Conservation (phyloP, 116 monocot genomes). For the Iris pallida region DNA sequence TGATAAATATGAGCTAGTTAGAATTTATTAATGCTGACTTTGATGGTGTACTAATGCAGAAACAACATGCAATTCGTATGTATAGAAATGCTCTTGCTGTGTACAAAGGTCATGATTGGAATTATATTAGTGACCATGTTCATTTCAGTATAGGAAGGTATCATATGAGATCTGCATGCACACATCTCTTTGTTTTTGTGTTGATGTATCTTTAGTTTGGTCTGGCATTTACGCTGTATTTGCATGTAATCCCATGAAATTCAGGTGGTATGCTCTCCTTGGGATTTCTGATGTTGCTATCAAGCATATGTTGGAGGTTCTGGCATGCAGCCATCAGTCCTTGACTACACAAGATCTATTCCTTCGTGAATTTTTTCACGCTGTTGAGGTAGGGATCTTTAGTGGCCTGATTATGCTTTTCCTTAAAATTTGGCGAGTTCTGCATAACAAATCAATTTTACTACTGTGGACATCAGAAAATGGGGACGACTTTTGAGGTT, state of each 20-base stretch:
- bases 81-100: slow-evolving; percentile 78
- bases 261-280: slow-evolving; percentile 89
- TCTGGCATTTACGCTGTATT: slow-evolving; percentile 2
- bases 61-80: slow-evolving; percentile 78
- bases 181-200: neutral
- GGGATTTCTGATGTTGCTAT: slow-evolving; percentile 74
- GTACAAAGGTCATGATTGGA: slow-evolving; percentile 78
- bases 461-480: slow-evolving; percentile 36
- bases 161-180: neutral
- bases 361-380: slow-evolving; percentile 63
- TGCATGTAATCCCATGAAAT: slow-evolving; percentile 4
- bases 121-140: slow-evolving; percentile 80
- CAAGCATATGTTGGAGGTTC: slow-evolving; percentile 77
- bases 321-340: slow-evolving; percentile 85
- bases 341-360: slow-evolving; percentile 71
- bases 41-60: slow-evolving; percentile 44
- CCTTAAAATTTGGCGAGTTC: neutral
- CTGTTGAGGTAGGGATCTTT: slow-evolving; percentile 55
- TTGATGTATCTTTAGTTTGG: slow-evolving; percentile 2
- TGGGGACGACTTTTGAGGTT: slow-evolving; percentile 66
- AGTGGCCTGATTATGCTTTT: neutral
- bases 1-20: slow-evolving; percentile 8
- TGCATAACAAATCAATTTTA: slow-evolving; percentile 8
- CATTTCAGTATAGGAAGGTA: slow-evolving; percentile 91
- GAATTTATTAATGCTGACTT: slow-evolving; percentile 9